These are phyloP conservation scores for Oehlia diaphana DNA, from an alignment of 192 early-diverging fungal species.

Conservation along the genomic window DNA sequence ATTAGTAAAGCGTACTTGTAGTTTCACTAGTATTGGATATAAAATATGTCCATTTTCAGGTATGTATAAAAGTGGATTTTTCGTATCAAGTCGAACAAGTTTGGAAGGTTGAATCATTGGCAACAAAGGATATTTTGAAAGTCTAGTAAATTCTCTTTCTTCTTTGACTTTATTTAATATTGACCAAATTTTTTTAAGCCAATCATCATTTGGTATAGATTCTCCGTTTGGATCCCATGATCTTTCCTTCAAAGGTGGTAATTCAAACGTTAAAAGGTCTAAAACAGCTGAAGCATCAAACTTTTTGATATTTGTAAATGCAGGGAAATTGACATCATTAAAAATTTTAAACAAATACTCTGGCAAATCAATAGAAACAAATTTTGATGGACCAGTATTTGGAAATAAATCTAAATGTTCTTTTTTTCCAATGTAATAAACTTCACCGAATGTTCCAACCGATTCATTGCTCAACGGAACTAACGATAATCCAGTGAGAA, in stretches of 20 bases:
- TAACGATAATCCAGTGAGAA: background rate
- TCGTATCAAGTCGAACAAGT: background rate
- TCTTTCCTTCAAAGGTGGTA: background rate
- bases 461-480: background rate
- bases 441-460: background rate
- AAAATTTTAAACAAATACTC: background rate
- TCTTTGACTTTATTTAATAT: background rate
- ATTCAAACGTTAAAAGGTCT: background rate
- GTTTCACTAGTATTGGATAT: background rate
- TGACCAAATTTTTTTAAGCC: slow-evolving; percentile 1
- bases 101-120: background rate
- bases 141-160: background rate
- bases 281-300: background rate
- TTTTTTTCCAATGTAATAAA: background rate
- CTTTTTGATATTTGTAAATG: slow-evolving; percentile 4
- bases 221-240: background rate
- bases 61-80: background rate
- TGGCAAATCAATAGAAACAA: background rate
- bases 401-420: background rate
- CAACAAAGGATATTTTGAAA: background rate
- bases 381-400: background rate
- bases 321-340: background rate
- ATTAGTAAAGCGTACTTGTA: slow-evolving; percentile 4
- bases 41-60: background rate
- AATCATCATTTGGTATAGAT: background rate